Base-by-base conservation (phyloP, 2,329 filamentous ascomycete species). In the Paecilomyces niveus region DNA sequence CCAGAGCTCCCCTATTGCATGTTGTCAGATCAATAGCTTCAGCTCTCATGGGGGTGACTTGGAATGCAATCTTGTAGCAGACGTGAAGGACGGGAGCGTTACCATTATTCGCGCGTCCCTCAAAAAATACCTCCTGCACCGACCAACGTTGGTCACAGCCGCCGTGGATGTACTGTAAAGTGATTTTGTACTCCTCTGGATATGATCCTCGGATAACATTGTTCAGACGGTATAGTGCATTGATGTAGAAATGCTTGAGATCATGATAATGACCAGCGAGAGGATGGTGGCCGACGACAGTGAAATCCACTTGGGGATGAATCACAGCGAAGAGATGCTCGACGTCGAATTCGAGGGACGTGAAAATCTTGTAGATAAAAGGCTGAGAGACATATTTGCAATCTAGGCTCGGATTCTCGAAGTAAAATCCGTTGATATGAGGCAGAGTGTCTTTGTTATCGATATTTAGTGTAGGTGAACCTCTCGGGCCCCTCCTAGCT, bases 301-400 rank as follows among this genome's bases (percentile, higher is more conserved):
- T 70, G 57, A 72, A 72, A 51, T 58, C 64, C 29, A 70, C 68
- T 45, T 72, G 63, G 57, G 70, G 71, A 58, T 72, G 63, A 57
- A 72, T 70, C 24, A 71, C 56, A 7, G 65, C 68, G 53, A 72
- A 72, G 15, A 72, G 54, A 49, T 67, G 68, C 56, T 32, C 62
- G 66, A 70, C 67, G 50, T 72, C 69, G 54, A 67, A 70, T 52
- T 72, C 70, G 1, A 72, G 61, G 3, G 64, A 58, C 49, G 70
- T 72, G 62, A 72, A 72, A 1, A 67, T 62, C 35, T 72, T 66
- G 63, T 65, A 70, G 56, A 72, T 72, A 55, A 70, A 62, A 62
- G 67, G 65, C 54, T 71, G 70, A 3, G 70, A 66, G 15, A 64
- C 67, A 49, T 65, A 72, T 57, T 63, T 61, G 60, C 70, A 72